A percentile compares a stretch with the other conserved stretches of the same genome.
Evolutionary conservation across 345 rosid species (phyloP).

Genomic region (Pseudoturritis turrita): DNA sequence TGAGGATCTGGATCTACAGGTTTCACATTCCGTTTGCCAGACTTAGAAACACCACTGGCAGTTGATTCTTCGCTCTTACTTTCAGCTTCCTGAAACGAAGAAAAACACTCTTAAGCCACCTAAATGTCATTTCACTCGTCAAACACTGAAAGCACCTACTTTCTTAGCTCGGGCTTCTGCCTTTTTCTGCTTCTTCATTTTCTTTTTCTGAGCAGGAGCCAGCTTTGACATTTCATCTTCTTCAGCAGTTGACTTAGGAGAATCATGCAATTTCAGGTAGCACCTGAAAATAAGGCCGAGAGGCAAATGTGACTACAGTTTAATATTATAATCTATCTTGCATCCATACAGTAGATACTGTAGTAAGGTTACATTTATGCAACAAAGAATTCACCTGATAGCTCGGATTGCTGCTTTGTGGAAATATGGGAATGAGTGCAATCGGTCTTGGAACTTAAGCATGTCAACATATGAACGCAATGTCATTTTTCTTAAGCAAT

Average conservation of each 20-base stretch:
- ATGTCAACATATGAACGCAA: slow-evolving; percentile 93
- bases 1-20: slow-evolving; percentile 94
- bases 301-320: not conserved
- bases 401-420: slow-evolving; percentile 96
- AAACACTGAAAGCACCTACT: slow-evolving; percentile 37
- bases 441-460: slow-evolving; percentile 96
- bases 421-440: slow-evolving; percentile 89
- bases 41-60: slow-evolving; percentile 64
- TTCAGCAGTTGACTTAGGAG: slow-evolving; percentile 76
- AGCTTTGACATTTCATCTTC: slow-evolving; percentile 75
- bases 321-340: not conserved
- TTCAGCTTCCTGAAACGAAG: slow-evolving; percentile 77
- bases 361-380: not conserved
- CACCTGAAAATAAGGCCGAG: slow-evolving; percentile 48
- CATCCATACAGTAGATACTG: not conserved
- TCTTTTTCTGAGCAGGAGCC: slow-evolving; percentile 90
- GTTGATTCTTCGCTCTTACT: slow-evolving; percentile 76
- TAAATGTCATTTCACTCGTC: slow-evolving; percentile 9
- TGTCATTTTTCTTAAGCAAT: slow-evolving; percentile 97
- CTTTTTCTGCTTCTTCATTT: slow-evolving; percentile 86
- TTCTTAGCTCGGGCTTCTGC: slow-evolving; percentile 98
- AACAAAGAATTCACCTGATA: slow-evolving; percentile 55
- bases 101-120: slow-evolving; percentile 19
- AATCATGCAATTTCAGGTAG: slow-evolving; percentile 80
- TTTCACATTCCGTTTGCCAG: slow-evolving; percentile 82